Percentiles rank a stretch among this genome's conserved stretches.
These are phyloP conservation scores for Ogataea pini DNA, from an alignment of 805 yeast species.

Conservation along the genomic window DNA sequence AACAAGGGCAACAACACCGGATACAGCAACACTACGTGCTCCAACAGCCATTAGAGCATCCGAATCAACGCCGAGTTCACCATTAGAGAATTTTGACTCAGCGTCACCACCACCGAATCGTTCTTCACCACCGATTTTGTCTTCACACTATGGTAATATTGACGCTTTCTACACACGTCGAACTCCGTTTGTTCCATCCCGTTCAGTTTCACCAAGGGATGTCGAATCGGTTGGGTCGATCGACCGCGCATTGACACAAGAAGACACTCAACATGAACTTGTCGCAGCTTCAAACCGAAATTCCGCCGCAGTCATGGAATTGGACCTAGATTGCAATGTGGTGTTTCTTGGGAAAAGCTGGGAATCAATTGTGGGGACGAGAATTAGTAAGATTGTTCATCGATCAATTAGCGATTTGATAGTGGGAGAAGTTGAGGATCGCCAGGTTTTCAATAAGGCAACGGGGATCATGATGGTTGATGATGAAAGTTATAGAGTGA, in stretches of 20 bases:
- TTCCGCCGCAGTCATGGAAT: constrained; percentile 79
- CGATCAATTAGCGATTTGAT: constrained; percentile 64
- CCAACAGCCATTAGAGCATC: neutral
- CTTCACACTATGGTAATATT: constrained; percentile 6
- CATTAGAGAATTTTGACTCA: neutral
- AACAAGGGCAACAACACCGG: neutral
- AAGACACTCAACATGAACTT: constrained; percentile 41
- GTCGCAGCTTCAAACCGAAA: constrained; percentile 65
- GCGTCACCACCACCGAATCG: too few relatives aligned
- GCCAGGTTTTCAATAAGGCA: constrained; percentile 67
- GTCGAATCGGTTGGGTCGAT: constrained; percentile 14
- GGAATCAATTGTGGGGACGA: constrained; percentile 76
- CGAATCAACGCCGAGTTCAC: neutral
- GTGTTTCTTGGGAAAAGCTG: constrained; percentile 74
- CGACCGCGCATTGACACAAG: constrained; percentile 15
- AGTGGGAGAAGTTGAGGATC: constrained; percentile 65
- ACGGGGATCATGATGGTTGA: constrained; percentile 68
- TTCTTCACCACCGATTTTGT: neutral
- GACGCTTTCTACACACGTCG: constrained; percentile 11
- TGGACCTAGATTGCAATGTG: constrained; percentile 79
- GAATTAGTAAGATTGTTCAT: constrained; percentile 50
- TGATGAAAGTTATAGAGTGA: constrained; percentile 75
- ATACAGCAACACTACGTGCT: neutral
- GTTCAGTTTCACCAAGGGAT: constrained; percentile 25
- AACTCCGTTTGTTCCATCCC: constrained; percentile 15